Evolutionary conservation across 2,329 filamentous ascomycete species (phyloP), one percentile per base, ranked within the genome.

Genomic region (Microdochium paspali): DNA sequence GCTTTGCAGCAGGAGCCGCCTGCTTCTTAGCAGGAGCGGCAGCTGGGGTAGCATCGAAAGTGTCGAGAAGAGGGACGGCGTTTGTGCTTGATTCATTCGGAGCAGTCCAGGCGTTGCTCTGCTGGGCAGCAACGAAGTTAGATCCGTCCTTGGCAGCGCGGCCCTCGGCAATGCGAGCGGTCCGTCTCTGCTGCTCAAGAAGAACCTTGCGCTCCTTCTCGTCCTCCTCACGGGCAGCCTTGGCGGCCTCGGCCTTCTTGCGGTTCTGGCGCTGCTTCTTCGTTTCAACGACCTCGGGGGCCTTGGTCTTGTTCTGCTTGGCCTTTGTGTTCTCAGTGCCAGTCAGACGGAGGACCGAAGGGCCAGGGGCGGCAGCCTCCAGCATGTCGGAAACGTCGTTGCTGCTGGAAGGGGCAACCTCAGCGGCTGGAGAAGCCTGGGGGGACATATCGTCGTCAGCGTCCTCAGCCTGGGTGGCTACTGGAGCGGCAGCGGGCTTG

Each of bases 181-280:
- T 76, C 52, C 90, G 85, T 54, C 89, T 81, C 71, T 95, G 90
- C 63, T 85, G 84, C 71, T 96, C 90, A 58, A 87, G 73, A 51
- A 87, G 74, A 31, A 72, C 71, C 70, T 88, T 87, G 60, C 90
- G 84, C 59, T 87, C 76, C 61, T 82, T 79, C 69, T 96, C 90
- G 1, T 85, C 80, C 57, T 87, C 85, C 61, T 90, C 84, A 25
- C 86, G 82, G 49, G 79, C 75, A 25, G 75, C 72, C 74, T 88
- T 93, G 59, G 82, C 82, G 49, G 82, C 84, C 68, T 95, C 90
- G 31, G 79, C 82, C 80, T 95, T 96, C 72, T 85, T 82, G 56
- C 84, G 80, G 71, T 95, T 93, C 72, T 96, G 90, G 50, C 90
- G 84, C 72, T 95, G 88, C 75, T 96, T 96, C 84, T 96, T 96